Evolutionary conservation across 176 grass and related monocot species (phyloP).

Genomic region (Triticum timopheevii): DNA sequence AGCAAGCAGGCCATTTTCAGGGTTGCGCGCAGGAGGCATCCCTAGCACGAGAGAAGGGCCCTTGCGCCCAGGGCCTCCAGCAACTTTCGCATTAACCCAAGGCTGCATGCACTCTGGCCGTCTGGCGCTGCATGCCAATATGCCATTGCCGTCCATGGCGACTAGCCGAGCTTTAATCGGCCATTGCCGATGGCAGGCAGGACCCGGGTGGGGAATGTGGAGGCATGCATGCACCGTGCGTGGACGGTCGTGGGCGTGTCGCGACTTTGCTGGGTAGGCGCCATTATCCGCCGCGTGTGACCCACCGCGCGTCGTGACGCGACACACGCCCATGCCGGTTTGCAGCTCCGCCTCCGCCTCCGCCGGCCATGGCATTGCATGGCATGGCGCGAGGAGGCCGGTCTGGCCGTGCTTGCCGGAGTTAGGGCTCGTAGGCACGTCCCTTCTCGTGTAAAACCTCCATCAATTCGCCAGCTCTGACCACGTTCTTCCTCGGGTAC

Average conservation of each 20-base stretch:
- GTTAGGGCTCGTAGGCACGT: slow-evolving; percentile 42
- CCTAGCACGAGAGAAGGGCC: not conserved
- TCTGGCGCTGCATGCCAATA: slow-evolving; percentile 5
- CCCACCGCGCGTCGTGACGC: slow-evolving; percentile 7
- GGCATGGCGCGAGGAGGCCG: not conserved
- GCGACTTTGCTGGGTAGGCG: slow-evolving; percentile 38
- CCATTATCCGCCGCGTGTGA: not conserved
- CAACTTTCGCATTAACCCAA: slow-evolving; percentile 60
- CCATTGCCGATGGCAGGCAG: slow-evolving; percentile 37
- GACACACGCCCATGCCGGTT: slow-evolving; percentile 45
- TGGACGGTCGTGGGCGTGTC: slow-evolving; percentile 37
- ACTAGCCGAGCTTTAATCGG: slow-evolving; percentile 60
- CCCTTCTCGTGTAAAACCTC: slow-evolving; percentile 50
- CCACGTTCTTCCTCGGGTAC: not conserved
- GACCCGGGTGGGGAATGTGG: slow-evolving; percentile 65
- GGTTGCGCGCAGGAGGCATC: slow-evolving; percentile 1
- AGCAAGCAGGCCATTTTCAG: slow-evolving; percentile 34
- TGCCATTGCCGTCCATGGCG: slow-evolving; percentile 27
- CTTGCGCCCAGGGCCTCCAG: slow-evolving; percentile 25
- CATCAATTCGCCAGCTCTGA: not conserved
- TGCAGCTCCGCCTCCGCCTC: not conserved
- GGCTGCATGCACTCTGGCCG: not conserved
- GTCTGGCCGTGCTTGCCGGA: slow-evolving; percentile 16
- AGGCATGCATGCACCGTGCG: slow-evolving; percentile 46
- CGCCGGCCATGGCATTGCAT: not conserved